phyloP scores from a whole-genome alignment of 345 rosid species.

The Erodium maritimum region DNA sequence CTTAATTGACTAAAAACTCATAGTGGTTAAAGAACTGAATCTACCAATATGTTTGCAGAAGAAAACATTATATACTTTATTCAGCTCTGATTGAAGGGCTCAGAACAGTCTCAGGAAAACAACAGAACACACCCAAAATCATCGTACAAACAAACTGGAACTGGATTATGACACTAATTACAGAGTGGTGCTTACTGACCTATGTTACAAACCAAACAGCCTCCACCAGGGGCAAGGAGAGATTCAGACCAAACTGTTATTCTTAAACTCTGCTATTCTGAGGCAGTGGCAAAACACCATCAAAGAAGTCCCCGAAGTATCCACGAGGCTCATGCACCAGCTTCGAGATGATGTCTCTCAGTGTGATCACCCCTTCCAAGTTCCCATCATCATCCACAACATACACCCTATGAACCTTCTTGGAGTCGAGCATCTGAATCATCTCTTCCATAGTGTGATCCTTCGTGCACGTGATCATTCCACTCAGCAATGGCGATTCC shows the following conservation, averaged over 20 bases:
- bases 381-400: constrained; percentile 73
- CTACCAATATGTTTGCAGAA: no score
- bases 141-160: no score
- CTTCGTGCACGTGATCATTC: constrained; percentile 63
- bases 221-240: not conserved
- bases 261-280: constrained; percentile 56
- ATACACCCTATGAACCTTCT: constrained; percentile 66
- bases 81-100: no score
- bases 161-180: no score
- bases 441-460: constrained; percentile 55
- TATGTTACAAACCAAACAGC: not conserved
- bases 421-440: constrained; percentile 53
- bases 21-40: no score
- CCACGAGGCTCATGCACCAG: constrained; percentile 89
- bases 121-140: no score
- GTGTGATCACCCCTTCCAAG: constrained; percentile 82
- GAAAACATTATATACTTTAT: no score
- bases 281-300: constrained; percentile 76
- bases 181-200: not conserved
- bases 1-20: no score
- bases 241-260: not conserved
- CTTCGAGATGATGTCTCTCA: constrained; percentile 81
- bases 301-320: constrained; percentile 95
- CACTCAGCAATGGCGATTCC: constrained; percentile 38
- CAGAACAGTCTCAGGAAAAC: no score